Conservation (phyloP, 2,329 filamentous ascomycete species). For the Blastomyces silverae region DNA sequence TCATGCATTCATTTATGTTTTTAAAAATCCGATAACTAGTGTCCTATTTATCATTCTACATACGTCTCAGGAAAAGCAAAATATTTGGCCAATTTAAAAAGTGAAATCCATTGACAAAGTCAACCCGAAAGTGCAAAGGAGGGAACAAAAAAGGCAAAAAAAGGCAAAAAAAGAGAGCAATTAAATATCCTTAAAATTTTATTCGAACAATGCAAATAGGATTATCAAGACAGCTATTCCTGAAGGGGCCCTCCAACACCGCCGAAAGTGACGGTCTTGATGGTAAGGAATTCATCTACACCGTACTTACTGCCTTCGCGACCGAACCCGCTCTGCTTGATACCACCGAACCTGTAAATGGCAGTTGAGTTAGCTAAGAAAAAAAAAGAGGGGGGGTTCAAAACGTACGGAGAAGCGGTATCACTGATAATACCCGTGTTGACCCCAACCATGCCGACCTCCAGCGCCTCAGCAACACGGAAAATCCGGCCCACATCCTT, state of each 20-base stretch:
- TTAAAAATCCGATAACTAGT: background rate
- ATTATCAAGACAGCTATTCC: conserved; percentile 24
- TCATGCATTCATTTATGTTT: too few species aligned
- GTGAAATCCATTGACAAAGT: too few species aligned
- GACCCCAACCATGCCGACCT: conserved; percentile 52
- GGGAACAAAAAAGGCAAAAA: background rate
- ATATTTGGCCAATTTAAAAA: too few species aligned
- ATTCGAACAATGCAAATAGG: background rate
- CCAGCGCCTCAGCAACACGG: conserved; percentile 53
- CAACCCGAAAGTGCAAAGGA: too few species aligned
- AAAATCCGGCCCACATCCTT: conserved; percentile 53
- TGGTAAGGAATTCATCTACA: conserved; percentile 66
- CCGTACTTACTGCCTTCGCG: conserved; percentile 72
- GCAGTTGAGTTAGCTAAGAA: conserved; percentile 3
- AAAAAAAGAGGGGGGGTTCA: background rate
- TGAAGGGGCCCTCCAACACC: conserved; percentile 56
- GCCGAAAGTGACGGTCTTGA: conserved; percentile 63
- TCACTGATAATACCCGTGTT: conserved; percentile 63
- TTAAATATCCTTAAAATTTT: background rate
- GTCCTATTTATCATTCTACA: background rate
- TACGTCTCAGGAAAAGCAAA: background rate
- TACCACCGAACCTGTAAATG: conserved; percentile 59
- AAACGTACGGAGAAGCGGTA: conserved; percentile 44
- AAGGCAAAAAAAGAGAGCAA: background rate
- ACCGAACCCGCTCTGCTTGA: conserved; percentile 76